phyloP scores from a whole-genome alignment of 371 early-diverging fungal species.

The Parasitella parasitica region DNA sequence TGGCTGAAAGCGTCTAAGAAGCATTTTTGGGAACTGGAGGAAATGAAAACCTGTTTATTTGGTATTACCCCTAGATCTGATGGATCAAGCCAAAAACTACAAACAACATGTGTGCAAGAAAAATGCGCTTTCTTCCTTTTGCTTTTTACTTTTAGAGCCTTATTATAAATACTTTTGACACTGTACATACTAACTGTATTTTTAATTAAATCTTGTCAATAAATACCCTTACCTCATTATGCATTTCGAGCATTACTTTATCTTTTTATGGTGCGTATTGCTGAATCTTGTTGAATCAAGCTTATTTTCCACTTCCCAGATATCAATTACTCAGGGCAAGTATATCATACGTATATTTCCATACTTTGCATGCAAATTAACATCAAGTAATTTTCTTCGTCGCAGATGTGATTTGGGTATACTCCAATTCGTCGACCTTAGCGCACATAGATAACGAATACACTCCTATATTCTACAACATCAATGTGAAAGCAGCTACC shows the following conservation, averaged over 20 bases:
- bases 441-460: neutral
- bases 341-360: neutral
- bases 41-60: neutral
- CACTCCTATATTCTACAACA: conserved; percentile 3
- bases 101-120: no score
- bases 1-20: neutral
- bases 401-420: conserved; percentile 1
- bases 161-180: neutral
- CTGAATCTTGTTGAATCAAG: neutral
- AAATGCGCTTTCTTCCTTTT: neutral
- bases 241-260: neutral
- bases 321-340: neutral
- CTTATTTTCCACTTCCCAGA: neutral
- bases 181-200: neutral
- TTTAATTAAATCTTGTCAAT: neutral
- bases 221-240: neutral
- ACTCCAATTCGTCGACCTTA: conserved; percentile 8
- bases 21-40: neutral
- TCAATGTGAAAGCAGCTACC: neutral
- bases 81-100: neutral
- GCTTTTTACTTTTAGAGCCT: neutral
- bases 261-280: neutral
- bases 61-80: neutral
- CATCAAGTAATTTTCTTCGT: neutral
- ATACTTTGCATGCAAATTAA: neutral